A percentile compares a stretch with the other conserved stretches of the same genome.
phyloP scores from a whole-genome alignment of 2,329 filamentous ascomycete genomes.

The Paecilomyces fulvus region DNA sequence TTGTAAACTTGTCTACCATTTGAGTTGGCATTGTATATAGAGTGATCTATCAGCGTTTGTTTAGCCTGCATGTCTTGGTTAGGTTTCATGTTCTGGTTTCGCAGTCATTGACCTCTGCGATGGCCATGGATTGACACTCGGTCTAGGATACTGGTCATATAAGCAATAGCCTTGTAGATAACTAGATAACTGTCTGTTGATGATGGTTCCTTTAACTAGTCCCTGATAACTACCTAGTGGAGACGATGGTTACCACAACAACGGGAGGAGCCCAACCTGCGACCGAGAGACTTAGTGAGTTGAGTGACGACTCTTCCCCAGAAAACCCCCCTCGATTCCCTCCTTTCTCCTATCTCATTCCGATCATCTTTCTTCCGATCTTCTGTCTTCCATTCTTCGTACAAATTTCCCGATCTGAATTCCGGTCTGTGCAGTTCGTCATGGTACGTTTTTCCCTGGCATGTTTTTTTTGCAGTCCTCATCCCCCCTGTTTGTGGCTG shows the following conservation, averaged over 20 bases:
- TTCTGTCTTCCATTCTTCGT: not conserved
- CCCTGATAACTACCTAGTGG: conserved; percentile 1
- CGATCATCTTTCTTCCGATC: not conserved
- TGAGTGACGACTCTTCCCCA: not conserved
- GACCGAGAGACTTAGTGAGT: not conserved
- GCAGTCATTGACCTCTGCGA: too few relatives aligned
- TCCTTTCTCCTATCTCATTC: not conserved
- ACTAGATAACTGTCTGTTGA: too few relatives aligned
- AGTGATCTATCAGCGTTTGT: too few relatives aligned
- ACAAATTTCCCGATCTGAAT: not conserved
- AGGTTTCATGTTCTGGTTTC: too few relatives aligned
- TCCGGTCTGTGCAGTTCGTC: not conserved
- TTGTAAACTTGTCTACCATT: not conserved
- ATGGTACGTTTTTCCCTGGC: not conserved
- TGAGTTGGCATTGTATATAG: not conserved
- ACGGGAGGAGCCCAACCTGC: not conserved
- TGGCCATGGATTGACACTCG: too few relatives aligned
- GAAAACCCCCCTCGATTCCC: not conserved
- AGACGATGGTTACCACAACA: not conserved
- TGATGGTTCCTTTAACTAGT: not conserved
- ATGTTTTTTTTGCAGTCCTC: not conserved
- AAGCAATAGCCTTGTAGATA: too few relatives aligned
- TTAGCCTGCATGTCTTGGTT: not conserved
- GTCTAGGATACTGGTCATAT: too few relatives aligned
- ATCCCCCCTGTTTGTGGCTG: not conserved